phyloP scores from a whole-genome alignment of 345 rosid species.

The Punica granatum region DNA sequence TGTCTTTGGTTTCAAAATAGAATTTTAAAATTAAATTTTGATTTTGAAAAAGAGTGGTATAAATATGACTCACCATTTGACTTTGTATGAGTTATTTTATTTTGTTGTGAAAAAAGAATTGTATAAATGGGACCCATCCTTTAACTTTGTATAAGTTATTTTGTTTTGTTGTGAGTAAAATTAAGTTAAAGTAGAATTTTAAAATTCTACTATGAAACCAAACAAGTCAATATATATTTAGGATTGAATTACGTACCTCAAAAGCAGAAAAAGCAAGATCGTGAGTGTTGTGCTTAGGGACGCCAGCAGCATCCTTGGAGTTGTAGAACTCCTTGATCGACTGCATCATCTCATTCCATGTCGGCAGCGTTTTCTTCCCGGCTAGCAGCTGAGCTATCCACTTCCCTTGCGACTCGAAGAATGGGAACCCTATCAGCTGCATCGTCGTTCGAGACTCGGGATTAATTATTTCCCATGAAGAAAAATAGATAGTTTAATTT shows the following conservation, averaged over 20 bases:
- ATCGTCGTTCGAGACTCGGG: not conserved
- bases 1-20: too few species aligned
- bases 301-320: conserved; percentile 53
- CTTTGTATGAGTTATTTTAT: too few species aligned
- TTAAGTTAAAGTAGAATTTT: too few species aligned
- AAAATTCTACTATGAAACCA: too few species aligned
- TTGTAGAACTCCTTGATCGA: conserved; percentile 56
- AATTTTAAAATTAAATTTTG: too few species aligned
- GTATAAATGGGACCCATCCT: too few species aligned
- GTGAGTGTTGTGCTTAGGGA: conserved; percentile 73
- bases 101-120: too few species aligned
- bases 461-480: not conserved
- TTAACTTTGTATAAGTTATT: too few species aligned
- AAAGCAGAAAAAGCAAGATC: conserved; percentile 42
- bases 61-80: too few species aligned
- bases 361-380: conserved; percentile 65
- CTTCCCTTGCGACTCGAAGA: conserved; percentile 91
- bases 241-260: conserved; percentile 50
- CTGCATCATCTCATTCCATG: conserved; percentile 69
- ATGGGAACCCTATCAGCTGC: conserved; percentile 89
- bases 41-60: too few species aligned
- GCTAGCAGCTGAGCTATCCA: conserved; percentile 85
- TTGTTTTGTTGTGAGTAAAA: too few species aligned
- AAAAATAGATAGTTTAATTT: too few species aligned
- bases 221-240: not conserved